Base-by-base conservation (phyloP, 2,329 filamentous ascomycete species). In the Grosmannia penicillata region DNA sequence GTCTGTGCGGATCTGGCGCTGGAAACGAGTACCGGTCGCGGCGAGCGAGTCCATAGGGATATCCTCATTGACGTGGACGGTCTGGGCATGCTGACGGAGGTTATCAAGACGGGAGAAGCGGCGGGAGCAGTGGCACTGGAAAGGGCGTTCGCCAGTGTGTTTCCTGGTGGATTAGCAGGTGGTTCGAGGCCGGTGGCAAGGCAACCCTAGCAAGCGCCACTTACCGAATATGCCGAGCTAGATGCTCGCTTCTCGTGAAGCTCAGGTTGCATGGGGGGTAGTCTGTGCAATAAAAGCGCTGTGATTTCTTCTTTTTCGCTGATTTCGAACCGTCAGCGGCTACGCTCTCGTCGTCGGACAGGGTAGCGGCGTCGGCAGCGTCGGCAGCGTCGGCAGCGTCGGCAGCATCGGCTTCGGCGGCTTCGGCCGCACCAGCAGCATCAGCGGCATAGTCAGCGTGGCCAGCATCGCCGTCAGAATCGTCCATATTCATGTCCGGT, bases 61-160 rank as follows among this genome's bases (percentile, higher is more conserved):
- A 41, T 95, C 86, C 56, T 96, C 91, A 56, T 96, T 95, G 41
- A 93, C 82, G 56, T 98, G 91, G 1, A 98, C 91, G 0, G 91
- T 96, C 57, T 95, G 87, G 32, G 91, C 91, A 66, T 98, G 91
- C 55, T 98, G 91, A 42, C 91, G 77, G 37, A 98, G 65, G 53
- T 98, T 98, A 57, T 98, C 89, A 33, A 96, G 71, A 35, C 89
- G 75, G 9, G 91, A 96, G 56, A 98, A 98, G 39, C 86, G 75
- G 36, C 91, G 75, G 3, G 81, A 84, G 58, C 91, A 98, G 57
- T 96, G 91, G 49, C 91, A 98, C 58, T 93, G 82, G 51, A 96
- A 98, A 0, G 91, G 91, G 22, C 91, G 78, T 63, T 98, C 91
- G 38, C 91, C 91, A 1, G 91, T 98, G 53, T 98, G 91, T 72